Base-by-base conservation (phyloP, 2,329 filamentous ascomycete species). In the Colletotrichum tanaceti region DNA sequence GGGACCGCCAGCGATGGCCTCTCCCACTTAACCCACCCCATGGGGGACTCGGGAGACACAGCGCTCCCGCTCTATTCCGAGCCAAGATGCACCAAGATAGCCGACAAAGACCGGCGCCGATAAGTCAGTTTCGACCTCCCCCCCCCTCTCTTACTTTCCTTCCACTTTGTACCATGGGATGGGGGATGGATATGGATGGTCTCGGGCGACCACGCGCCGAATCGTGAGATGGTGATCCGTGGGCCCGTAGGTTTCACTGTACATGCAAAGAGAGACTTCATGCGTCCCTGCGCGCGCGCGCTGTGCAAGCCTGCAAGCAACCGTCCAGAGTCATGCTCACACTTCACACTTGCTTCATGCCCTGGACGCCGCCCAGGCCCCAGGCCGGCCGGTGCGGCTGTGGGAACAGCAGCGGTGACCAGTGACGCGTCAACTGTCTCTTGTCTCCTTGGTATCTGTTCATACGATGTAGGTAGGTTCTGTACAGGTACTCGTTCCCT, bases 1-100 rank as follows among this genome's bases (percentile, higher is more conserved):
- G 20, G 32, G n/a, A n/a, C 59, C 38, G 39, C 65, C 55, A 63
- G 53, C 60, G 65, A 68, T 68, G 39, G 55, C 35, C 55, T 16
- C 62, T 60, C 66, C 57, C 49, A 20, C 66, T 61, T 65, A 65
- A n/a, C n/a, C n/a, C n/a, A n/a, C 62, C 66, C 66, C 66, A 68
- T 58, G 62, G 62, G 63, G 28, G 66, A 24, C 55, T n/a, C n/a
- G n/a, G n/a, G n/a, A n/a, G n/a, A n/a, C n/a, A 46, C 54, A 43
- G 43, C 57, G 35, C 66, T 68, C 62, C 66, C 66, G 66, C 66
- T 68, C 63, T 65, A 52, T 68, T 57, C 66, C 66, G 66, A 68
- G 16, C 53, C 35, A 20, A 44, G 10, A 38, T 44, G 61, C 58
- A 62, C 52, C 24, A 3, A 49, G 62, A 65, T 68, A 68, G 57